Base-by-base conservation (phyloP, 116 monocot species). In the Trichopus zeylanicus region DNA sequence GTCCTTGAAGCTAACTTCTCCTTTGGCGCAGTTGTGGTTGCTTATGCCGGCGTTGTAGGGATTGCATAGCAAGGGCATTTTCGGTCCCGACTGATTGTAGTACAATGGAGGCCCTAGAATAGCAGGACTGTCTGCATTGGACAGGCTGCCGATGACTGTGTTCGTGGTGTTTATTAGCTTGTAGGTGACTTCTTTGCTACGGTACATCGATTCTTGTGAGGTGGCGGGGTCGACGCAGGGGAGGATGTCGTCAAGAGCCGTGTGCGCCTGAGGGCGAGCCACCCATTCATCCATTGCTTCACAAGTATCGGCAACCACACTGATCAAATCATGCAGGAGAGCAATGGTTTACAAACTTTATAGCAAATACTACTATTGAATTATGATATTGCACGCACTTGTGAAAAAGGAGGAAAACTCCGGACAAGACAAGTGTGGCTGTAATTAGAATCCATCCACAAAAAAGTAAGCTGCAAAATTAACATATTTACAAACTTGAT, bases 261-360 rank as follows among this genome's bases (percentile, higher is more conserved):
- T 86, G 27, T 78, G 78, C 5, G 61, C 72, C 0, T 75, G 79
- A 49, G 94, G 89, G 51, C 70, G 64, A 21, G 16, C 59, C 15
- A 80, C 78, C 94, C 89, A 94, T 1, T 94, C 94, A 35, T 86
- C 81, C 94, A 94, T 94, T 3, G 94, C 80, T 15, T 86, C 78
- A 64, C 94, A 94, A 12, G 89, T 76, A 56, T 94, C 94, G 0
- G 60, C 69, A 23, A 81, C 62, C 48, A 89, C 86, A 62, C 94
- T 94, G 67, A 49, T 22, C 8, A 22, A 22, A 49, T 49, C 8
- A 24, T 20, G 7, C 5, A 6, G 6, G 20, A 16, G 6, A 49
- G 21, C 19, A 49, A 46, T 46, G 18, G 46, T 4, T 9, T 6
- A 18, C 3, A 33, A 33, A 5, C 6, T 5, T 5, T 5, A 33